Evolutionary conservation across 192 early-diverging fungal genomes (phyloP).

Genomic region (Linnemannia exigua): DNA sequence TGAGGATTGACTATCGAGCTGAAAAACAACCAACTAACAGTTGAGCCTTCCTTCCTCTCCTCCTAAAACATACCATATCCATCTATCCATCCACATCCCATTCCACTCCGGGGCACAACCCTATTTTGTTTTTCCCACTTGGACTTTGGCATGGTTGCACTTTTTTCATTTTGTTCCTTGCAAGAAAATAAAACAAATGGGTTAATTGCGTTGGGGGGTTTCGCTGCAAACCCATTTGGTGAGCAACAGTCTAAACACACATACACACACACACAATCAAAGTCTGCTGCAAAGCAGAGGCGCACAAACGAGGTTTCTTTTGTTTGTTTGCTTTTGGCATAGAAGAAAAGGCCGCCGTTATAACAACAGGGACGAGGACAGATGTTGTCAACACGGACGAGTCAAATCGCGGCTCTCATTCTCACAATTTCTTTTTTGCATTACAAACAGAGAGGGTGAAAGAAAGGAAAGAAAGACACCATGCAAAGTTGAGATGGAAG

Average conservation of each 20-base stretch:
- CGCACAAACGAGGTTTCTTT: too few species aligned
- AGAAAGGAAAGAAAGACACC: not conserved
- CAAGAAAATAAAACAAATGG: not conserved
- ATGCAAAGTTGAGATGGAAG: not conserved
- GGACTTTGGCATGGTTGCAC: not conserved
- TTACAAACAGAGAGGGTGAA: not conserved
- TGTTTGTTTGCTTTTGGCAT: too few species aligned
- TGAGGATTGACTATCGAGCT: not conserved
- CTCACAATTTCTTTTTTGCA: not conserved
- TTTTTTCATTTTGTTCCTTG: not conserved
- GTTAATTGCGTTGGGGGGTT: not conserved
- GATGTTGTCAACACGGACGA: not conserved
- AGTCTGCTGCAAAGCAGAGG: too few species aligned
- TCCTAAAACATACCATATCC: too few species aligned
- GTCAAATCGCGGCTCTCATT: conserved; percentile 2
- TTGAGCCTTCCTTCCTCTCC: too few species aligned
- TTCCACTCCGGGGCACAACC: too few species aligned
- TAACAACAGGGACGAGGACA: not conserved
- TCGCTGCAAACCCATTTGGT: not conserved
- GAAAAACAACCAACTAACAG: too few species aligned
- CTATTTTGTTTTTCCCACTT: not conserved
- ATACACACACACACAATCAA: not conserved
- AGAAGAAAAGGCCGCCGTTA: not conserved
- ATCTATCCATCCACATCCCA: too few species aligned
- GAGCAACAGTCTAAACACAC: not conserved